phyloP scores from a whole-genome alignment of 2,329 filamentous ascomycete genomes.

The Claviceps fusiformis region DNA sequence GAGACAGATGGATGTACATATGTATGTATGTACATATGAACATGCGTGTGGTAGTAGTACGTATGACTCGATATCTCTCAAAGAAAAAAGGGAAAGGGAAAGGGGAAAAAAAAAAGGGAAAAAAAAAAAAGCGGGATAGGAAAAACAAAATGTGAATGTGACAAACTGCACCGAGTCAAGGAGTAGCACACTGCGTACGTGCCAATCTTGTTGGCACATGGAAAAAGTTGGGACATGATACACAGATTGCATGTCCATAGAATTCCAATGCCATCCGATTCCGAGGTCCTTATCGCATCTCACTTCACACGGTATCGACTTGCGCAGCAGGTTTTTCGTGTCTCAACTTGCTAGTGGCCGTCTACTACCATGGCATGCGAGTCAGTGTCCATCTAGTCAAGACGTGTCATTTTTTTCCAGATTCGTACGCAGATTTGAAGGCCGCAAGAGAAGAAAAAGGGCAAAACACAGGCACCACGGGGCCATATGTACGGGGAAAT shows the following conservation, averaged over 20 bases:
- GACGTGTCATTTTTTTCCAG: too few species aligned
- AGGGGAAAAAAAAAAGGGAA: too few species aligned
- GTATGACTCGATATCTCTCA: too few species aligned
- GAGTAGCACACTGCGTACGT: too few species aligned
- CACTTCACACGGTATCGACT: neutral
- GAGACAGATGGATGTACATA: neutral
- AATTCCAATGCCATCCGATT: neutral
- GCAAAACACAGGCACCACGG: neutral
- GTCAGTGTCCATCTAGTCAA: too few species aligned
- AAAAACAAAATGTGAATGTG: too few species aligned
- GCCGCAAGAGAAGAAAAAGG: neutral
- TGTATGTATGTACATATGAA: neutral
- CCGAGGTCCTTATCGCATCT: neutral
- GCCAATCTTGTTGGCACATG: too few species aligned
- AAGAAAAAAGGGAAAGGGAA: too few species aligned
- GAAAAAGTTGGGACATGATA: neutral
- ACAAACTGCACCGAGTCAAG: too few species aligned
- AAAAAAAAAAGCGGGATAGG: too few species aligned
- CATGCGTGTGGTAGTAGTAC: too few species aligned
- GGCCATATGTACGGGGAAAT: neutral
- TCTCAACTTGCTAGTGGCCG: neutral
- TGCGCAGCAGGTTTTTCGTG: neutral
- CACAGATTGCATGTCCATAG: neutral
- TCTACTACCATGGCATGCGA: neutral
- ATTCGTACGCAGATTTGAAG: constrained; percentile 1